Evolutionary conservation across 192 early-diverging fungal genomes (phyloP).

Genomic region (Umbelopsis sp.): DNA sequence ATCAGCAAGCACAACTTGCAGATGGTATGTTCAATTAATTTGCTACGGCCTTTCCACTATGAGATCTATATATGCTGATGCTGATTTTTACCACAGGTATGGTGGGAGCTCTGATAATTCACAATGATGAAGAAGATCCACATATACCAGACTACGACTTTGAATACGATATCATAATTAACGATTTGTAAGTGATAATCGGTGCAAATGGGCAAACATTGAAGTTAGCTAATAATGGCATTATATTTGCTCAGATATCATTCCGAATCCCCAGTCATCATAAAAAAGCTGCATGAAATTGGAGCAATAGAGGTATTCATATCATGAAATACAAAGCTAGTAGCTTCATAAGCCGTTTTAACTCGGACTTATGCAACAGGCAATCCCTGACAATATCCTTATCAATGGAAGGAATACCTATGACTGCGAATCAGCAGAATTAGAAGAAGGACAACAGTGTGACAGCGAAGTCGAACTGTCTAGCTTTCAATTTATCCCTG

Average conservation of each 20-base stretch:
- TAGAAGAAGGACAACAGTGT: not conserved
- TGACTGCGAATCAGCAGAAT: not conserved
- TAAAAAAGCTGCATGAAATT: not conserved
- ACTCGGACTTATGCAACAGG: conserved; percentile 26
- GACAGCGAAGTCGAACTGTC: not conserved
- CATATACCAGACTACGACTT: conserved; percentile 41
- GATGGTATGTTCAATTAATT: conserved; percentile 22
- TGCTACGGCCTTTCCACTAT: no score
- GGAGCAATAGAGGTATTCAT: not conserved
- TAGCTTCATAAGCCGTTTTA: conserved; percentile 14
- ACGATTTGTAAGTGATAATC: conserved; percentile 19
- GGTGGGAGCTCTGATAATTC: conserved; percentile 41
- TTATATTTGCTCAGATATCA: not conserved
- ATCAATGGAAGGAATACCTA: conserved; percentile 49
- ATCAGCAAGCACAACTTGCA: conserved; percentile 44
- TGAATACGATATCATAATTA: conserved; percentile 45
- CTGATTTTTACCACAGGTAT: conserved; percentile 9
- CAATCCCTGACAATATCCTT: conserved; percentile 49
- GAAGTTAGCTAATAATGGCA: not conserved
- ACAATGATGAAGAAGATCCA: conserved; percentile 42
- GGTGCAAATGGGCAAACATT: not conserved
- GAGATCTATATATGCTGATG: not conserved
- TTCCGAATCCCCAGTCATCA: not conserved
- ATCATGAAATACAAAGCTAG: not conserved
- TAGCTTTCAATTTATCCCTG: conserved; percentile 53